Conservation (phyloP, 139 green algal species). For the Haematococcus sp. region DNA sequence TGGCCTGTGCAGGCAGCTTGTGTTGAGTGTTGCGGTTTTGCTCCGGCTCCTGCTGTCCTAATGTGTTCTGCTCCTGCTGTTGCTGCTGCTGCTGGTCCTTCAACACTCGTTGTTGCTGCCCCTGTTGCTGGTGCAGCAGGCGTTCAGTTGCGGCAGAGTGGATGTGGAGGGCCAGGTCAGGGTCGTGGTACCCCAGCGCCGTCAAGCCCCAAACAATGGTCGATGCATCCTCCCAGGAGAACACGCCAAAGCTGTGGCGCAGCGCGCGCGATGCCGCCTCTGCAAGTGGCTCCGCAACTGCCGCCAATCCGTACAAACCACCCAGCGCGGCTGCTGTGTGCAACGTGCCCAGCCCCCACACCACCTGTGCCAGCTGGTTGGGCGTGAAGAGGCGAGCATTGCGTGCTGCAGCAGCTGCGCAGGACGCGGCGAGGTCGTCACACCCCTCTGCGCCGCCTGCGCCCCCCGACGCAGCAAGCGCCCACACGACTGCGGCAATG, state of each 20-base stretch:
- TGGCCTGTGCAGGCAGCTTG: too few relatives aligned
- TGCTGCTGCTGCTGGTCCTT: background rate
- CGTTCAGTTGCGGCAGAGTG: background rate
- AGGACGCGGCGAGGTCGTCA: background rate
- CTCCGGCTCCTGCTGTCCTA: too few relatives aligned
- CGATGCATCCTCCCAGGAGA: background rate
- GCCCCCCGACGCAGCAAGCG: background rate
- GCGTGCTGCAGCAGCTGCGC: background rate
- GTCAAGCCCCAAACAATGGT: background rate
- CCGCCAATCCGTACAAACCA: background rate
- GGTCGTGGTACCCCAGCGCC: background rate
- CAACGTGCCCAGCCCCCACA: background rate
- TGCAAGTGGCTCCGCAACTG: background rate
- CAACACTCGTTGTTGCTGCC: background rate
- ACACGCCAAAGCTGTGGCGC: too few relatives aligned
- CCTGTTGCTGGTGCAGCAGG: background rate
- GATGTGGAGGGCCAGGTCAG: background rate
- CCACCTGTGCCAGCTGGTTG: slow-evolving; percentile 1
- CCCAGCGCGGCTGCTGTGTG: background rate
- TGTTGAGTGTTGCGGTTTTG: too few relatives aligned
- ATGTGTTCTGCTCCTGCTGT: background rate
- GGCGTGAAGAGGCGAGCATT: background rate
- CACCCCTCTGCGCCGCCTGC: background rate
- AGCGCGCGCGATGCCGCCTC: too few relatives aligned
- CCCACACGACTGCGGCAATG: slow-evolving; percentile 14